Base-by-base conservation (phyloP, 352 stramenopile species). In the Pythium dissimile region DNA sequence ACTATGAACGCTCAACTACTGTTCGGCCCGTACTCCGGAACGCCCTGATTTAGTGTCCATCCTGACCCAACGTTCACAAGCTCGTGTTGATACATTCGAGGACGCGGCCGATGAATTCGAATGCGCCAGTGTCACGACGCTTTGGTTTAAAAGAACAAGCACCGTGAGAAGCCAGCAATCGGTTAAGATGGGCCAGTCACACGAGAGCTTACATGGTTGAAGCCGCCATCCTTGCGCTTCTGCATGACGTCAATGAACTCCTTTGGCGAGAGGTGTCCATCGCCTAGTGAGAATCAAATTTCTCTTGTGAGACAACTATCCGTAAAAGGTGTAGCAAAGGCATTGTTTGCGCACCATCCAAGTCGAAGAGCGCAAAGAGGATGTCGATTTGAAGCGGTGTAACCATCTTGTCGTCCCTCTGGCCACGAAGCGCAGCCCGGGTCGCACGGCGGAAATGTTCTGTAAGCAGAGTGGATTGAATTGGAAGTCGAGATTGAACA, bases 221-320 rank as follows among this genome's bases (percentile, higher is more conserved):
- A 88, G 18, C 81, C 85, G 27, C 76, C 84, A 48, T 92, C 82
- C 56, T 90, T 89, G 63, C 85, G 81, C 54, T 87, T 91, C 44
- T 91, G 72, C 85, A 95, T 95, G 15, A 95, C 83, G 5, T 91
- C 67, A 43, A 95, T 84, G 55, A 95, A 93, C 47, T 95, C 85
- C 20, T 77, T 88, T 7, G 80, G 77, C 0, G 83, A 92, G 44
- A 95, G 66, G 47, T 87, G 66, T 15, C 83, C 83, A 45, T 95
- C 85, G 5, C 72, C 84, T 94, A 27, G 15, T 28, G 42, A 1
- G 48, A n/a, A 38, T 2, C 30, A 15, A 43, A 34, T 30, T 13
- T 24, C 27, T 39, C 44, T 18, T 37, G 16, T 7, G 10, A 7
- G 38, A 27, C 6, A 24, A 4, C 8, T 12, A 44, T 11, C 8